These are phyloP conservation scores for Penicillium sp. DNA, from an alignment of 2,329 filamentous ascomycete genomes.

Conservation along the genomic window DNA sequence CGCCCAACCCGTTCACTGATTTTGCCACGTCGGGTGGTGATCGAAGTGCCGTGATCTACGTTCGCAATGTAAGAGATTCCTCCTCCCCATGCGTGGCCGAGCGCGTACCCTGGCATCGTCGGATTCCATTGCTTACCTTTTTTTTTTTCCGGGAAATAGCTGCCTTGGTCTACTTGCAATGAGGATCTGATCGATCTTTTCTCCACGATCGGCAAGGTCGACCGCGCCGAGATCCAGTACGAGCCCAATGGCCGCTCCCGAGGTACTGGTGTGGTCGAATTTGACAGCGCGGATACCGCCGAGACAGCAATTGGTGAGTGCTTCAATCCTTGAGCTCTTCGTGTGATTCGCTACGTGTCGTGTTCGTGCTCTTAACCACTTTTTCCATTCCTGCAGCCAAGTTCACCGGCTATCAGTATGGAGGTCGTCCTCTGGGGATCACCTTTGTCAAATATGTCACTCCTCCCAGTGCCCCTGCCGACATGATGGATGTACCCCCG, in stretches of 20 bases:
- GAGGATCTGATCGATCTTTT: slow-evolving; percentile 95
- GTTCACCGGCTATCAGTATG: slow-evolving; percentile 96
- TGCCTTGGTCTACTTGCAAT: slow-evolving; percentile 98
- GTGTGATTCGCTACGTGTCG: background rate
- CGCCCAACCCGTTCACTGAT: slow-evolving; percentile 86
- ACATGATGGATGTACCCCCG: slow-evolving; percentile 78
- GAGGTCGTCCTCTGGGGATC: slow-evolving; percentile 84
- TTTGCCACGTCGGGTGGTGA: slow-evolving; percentile 83
- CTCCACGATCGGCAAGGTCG: slow-evolving; percentile 94
- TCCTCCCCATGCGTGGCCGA: too few relatives aligned
- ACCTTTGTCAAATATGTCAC: slow-evolving; percentile 91
- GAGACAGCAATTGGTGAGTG: slow-evolving; percentile 75
- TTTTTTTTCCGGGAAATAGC: slow-evolving; percentile 44
- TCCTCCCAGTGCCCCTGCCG: slow-evolving; percentile 52
- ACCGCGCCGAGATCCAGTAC: slow-evolving; percentile 98
- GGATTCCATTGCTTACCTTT: background rate
- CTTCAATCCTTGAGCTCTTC: background rate
- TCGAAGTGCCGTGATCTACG: slow-evolving; percentile 77
- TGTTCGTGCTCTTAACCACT: slow-evolving; percentile 15
- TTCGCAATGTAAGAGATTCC: slow-evolving; percentile 75
- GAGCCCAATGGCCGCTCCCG: slow-evolving; percentile 93
- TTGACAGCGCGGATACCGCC: slow-evolving; percentile 74
- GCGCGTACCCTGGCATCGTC: background rate
- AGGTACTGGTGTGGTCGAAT: slow-evolving; percentile 93
- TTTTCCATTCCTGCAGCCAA: slow-evolving; percentile 53